Conservation (phyloP, 306 rosid genomes). For the Vachellia pachyceras region DNA sequence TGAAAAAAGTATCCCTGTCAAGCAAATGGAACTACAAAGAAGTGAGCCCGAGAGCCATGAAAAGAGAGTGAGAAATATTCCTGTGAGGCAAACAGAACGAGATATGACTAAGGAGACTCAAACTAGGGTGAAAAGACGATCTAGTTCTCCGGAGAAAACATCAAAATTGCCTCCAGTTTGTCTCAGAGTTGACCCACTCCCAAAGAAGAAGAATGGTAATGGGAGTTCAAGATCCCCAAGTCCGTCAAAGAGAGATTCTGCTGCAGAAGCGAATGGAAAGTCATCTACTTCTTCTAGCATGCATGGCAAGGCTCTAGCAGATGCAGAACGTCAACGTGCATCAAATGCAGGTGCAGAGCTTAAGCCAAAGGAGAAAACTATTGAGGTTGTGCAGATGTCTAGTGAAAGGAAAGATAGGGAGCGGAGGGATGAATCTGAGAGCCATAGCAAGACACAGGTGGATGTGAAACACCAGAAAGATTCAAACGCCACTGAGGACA, state of each 20-base stretch:
- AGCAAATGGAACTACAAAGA: conserved; percentile 44
- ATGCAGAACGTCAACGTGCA: neutral
- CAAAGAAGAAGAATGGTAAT: conserved; percentile 55
- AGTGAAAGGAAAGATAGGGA: conserved; percentile 28
- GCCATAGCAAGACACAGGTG: conserved; percentile 16
- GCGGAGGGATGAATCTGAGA: neutral
- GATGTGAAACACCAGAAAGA: neutral
- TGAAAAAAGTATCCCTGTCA: conserved; percentile 49
- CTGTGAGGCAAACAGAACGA: conserved; percentile 39
- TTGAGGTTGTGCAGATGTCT: conserved; percentile 33
- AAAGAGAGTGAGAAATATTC: conserved; percentile 30
- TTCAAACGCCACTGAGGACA: conserved; percentile 26
- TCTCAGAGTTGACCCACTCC: conserved; percentile 79
- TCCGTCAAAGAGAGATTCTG: conserved; percentile 41
- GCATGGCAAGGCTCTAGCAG: conserved; percentile 23
- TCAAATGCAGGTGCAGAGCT: neutral
- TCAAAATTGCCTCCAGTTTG: conserved; percentile 80
- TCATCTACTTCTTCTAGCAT: neutral
- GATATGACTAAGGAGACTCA: conserved; percentile 16
- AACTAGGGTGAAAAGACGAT: conserved; percentile 21
- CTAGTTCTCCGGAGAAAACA: conserved; percentile 49
- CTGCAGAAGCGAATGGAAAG: conserved; percentile 19
- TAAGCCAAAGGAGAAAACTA: conserved; percentile 31
- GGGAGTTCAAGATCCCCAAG: conserved; percentile 61
- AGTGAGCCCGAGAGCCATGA: conserved; percentile 28